A percentile compares a stretch with the other conserved stretches of the same genome.
Conservation (phyloP, 768 basidiomycete species). For the Psilocybe tampanensis region DNA sequence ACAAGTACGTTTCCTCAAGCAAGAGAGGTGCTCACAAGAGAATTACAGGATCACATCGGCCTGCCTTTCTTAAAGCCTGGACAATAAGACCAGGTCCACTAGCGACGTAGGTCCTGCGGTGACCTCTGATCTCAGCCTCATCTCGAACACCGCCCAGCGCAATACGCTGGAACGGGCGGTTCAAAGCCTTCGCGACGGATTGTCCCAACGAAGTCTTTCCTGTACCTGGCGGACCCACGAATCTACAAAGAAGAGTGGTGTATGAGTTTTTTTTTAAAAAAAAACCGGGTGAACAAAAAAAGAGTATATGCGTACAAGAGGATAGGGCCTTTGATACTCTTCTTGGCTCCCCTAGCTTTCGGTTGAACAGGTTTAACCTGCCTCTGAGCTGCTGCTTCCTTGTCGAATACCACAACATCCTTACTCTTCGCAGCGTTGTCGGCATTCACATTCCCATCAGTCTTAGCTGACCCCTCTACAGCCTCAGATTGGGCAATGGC, state of each 20-base stretch:
- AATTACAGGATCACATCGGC: slow-evolving; percentile 78
- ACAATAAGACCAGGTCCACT: slow-evolving; percentile 85
- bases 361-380: slow-evolving; percentile 15
- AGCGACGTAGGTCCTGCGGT: slow-evolving; percentile 85
- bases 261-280: slow-evolving; percentile 3
- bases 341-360: slow-evolving; percentile 29
- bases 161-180: slow-evolving; percentile 89
- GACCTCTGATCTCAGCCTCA: slow-evolving; percentile 69
- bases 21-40: slow-evolving; percentile 53
- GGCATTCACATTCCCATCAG: slow-evolving; percentile 9
- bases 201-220: slow-evolving; percentile 93
- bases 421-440: slow-evolving; percentile 20
- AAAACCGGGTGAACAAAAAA: background rate
- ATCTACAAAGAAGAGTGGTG: slow-evolving; percentile 44
- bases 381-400: slow-evolving; percentile 21
- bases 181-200: slow-evolving; percentile 81
- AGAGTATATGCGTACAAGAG: slow-evolving; percentile 49
- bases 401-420: slow-evolving; percentile 32
- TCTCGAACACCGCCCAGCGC: slow-evolving; percentile 92
- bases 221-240: slow-evolving; percentile 89
- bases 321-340: slow-evolving; percentile 69
- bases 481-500: slow-evolving; percentile 17
- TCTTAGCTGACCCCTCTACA: slow-evolving; percentile 20
- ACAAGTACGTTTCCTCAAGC: too few species aligned
- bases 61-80: slow-evolving; percentile 84